phyloP scores from a whole-genome alignment of 306 rosid genomes.

The Rosa rugosa region DNA sequence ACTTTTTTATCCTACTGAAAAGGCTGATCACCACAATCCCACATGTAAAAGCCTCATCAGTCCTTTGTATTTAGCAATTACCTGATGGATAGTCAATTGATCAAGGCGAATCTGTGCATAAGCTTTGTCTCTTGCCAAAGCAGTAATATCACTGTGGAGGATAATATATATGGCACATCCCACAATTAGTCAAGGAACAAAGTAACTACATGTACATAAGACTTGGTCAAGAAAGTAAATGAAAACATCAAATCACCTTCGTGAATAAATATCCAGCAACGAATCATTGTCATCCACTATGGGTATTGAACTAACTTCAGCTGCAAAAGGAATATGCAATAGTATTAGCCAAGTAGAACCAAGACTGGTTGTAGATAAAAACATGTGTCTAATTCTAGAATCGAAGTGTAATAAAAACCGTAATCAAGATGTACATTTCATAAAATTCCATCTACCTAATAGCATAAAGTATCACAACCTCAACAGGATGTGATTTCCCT shows the following conservation, averaged over 20 bases:
- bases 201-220: not conserved
- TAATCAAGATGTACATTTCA: not conserved
- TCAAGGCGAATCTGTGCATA: conserved; percentile 64
- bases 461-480: not conserved
- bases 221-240: not conserved
- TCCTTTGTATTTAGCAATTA: conserved; percentile 25
- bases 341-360: conserved; percentile 25
- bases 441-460: conserved; percentile 5
- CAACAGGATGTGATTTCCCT: not conserved
- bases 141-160: conserved; percentile 73
- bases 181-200: conserved; percentile 23
- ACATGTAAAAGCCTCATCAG: conserved; percentile 5
- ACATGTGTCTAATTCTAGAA: conserved; percentile 14
- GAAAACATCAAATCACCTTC: conserved; percentile 48
- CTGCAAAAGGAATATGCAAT: conserved; percentile 48
- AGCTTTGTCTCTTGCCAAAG: conserved; percentile 85
- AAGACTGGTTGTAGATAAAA: conserved; percentile 16
- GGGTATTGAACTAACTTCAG: conserved; percentile 80
- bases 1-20: not conserved
- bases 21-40: not conserved
- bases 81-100: conserved; percentile 77
- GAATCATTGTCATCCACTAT: conserved; percentile 75
- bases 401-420: not conserved
- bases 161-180: conserved; percentile 13
- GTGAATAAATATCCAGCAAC: conserved; percentile 74